Evolutionary conservation across 2,329 filamentous ascomycete species (phyloP), one percentile per base, ranked within the genome.

Genomic region (Diaporthe velutina): DNA sequence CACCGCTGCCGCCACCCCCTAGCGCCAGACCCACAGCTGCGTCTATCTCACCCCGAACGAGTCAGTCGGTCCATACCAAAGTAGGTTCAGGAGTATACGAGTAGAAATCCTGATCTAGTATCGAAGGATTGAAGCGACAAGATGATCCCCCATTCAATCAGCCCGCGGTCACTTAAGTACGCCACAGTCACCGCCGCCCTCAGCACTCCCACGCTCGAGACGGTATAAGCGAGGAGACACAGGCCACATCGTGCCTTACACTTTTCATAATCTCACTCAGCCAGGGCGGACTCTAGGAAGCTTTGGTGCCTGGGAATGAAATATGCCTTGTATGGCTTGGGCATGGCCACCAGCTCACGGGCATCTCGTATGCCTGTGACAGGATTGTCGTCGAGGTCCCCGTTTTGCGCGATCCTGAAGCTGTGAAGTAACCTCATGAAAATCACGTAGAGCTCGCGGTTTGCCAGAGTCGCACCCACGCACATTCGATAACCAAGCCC

Each of bases 381-480:
- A 3, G 45, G 64, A 9, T 48, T 66, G 25, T 66, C 60, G 28
- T 66, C 60, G 12, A 67, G 40, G 8, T 19, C 3, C 40, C 30
- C 45, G 30, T 10, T 6, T 22, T 67, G 42, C 30, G 38, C 42
- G 30, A 67, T 38, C 42, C n/a, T 67, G 30, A 67, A 50, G 61
- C 45, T 67, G 61, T 67, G 45, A 4, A 50, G 64, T 12, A 67
- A 19, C n/a, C 64, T 52, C 64, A 50, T 67, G 30, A 67, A 52
- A 3, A 67, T 67, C 22, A 52, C 8, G 5, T 52, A 67, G 3
- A 52, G n/a, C 64, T 67, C 45, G 30, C 30, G 22, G 30, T 52
- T 67, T 2, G 61, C 61, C 45, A 67, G 61, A 2, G n/a, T 35
- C 7, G 45, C 45, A 13, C 64, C 64, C 7, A 52, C 60, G 28